A percentile compares a stretch with the other conserved stretches of the same genome.
These are phyloP conservation scores for Syzygium jambos DNA, from an alignment of 345 rosid species.

Conservation along the genomic window DNA sequence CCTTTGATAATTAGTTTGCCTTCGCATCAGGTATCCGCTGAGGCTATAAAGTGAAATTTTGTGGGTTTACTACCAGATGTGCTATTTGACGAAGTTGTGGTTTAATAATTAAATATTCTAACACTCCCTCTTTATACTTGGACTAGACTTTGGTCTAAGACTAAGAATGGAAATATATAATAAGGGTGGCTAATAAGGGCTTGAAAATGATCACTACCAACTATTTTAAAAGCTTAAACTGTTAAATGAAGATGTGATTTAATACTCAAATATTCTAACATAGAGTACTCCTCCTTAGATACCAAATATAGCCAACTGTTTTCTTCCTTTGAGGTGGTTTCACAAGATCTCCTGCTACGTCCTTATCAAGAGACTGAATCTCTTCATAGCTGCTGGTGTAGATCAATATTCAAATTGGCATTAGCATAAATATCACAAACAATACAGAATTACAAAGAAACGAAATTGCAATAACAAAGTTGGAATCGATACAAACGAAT, in stretches of 20 bases:
- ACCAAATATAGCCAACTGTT: neutral
- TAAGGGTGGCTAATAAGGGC: neutral
- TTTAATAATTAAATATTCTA: too few species aligned
- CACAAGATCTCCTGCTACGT: neutral
- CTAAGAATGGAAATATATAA: neutral
- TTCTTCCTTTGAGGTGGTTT: neutral
- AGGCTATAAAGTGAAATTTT: neutral
- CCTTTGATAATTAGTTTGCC: neutral
- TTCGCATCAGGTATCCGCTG: neutral
- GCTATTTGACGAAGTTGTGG: neutral
- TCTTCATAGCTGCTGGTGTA: neutral
- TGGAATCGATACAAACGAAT: too few species aligned
- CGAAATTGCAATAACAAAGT: too few species aligned
- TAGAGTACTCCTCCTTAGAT: neutral
- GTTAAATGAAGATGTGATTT: too few species aligned
- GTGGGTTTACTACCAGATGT: too few species aligned
- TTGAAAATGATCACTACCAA: neutral
- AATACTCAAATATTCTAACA: too few species aligned
- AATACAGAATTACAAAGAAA: too few species aligned
- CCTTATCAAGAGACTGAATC: neutral
- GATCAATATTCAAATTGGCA: too few species aligned
- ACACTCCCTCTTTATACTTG: too few species aligned
- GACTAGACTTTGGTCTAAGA: neutral
- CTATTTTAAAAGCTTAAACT: too few species aligned
- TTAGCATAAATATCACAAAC: too few species aligned